A percentile compares a stretch with the other conserved stretches of the same genome.
These are phyloP conservation scores for Penicillium paradoxum DNA, from an alignment of 495 filamentous ascomycete genomes.

Conservation along the genomic window DNA sequence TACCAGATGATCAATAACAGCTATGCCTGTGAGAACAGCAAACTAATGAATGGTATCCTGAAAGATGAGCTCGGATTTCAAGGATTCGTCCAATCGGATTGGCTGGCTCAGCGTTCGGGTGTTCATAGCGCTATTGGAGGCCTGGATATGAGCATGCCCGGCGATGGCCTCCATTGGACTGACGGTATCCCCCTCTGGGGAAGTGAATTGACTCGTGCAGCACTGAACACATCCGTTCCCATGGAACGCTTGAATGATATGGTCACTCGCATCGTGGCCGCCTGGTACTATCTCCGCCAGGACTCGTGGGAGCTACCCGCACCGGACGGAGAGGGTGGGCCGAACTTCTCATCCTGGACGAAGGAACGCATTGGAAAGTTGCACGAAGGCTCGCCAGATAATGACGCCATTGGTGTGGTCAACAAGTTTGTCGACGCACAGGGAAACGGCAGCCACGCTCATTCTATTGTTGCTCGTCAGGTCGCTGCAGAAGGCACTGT, in stretches of 20 bases:
- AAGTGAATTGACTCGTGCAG: slow-evolving; percentile 64
- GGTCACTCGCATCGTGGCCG: slow-evolving; percentile 83
- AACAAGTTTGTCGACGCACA: slow-evolving; percentile 75
- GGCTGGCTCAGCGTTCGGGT: slow-evolving; percentile 83
- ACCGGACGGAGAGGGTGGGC: slow-evolving; percentile 58
- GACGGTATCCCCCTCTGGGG: slow-evolving; percentile 82
- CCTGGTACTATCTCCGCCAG: slow-evolving; percentile 89
- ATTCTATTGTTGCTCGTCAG: slow-evolving; percentile 62
- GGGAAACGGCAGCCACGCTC: slow-evolving; percentile 54
- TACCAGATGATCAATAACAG: slow-evolving; percentile 91
- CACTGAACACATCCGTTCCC: slow-evolving; percentile 79
- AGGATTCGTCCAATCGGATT: slow-evolving; percentile 89
- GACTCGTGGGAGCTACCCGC: slow-evolving; percentile 57
- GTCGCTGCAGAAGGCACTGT: slow-evolving; percentile 83
- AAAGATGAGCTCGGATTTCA: slow-evolving; percentile 95
- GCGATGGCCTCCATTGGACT: slow-evolving; percentile 74
- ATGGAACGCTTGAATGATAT: slow-evolving; percentile 86
- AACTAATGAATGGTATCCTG: slow-evolving; percentile 84
- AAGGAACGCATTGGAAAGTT: slow-evolving; percentile 60
- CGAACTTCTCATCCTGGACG: slow-evolving; percentile 93
- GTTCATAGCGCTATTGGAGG: slow-evolving; percentile 77
- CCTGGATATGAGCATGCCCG: slow-evolving; percentile 94
- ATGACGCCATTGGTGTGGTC: slow-evolving; percentile 52
- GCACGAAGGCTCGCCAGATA: slow-evolving; percentile 59
- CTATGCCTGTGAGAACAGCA: slow-evolving; percentile 88